phyloP scores from a whole-genome alignment of 2,329 filamentous ascomycete genomes.

The Diaporthe vaccinii region DNA sequence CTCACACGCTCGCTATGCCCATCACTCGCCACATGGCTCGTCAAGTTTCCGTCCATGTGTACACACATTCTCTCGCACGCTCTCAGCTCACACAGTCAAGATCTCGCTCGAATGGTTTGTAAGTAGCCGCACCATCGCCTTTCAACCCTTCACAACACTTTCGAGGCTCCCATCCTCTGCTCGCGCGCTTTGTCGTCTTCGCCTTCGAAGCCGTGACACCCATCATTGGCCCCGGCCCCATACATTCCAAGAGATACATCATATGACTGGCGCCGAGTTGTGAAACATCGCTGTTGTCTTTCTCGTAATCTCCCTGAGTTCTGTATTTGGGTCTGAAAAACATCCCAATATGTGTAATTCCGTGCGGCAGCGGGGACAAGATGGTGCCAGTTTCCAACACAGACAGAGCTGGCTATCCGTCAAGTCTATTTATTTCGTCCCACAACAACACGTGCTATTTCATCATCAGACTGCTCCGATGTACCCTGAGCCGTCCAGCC shows the following conservation, averaged over 20 bases:
- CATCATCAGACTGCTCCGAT: neutral
- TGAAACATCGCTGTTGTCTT: neutral
- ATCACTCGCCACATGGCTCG: neutral
- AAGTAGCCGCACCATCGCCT: neutral
- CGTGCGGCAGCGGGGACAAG: neutral
- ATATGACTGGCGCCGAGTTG: neutral
- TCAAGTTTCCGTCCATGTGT: neutral
- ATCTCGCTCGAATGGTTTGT: neutral
- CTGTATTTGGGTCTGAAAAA: neutral
- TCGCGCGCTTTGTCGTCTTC: constrained; percentile 18
- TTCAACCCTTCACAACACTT: neutral
- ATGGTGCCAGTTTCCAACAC: neutral
- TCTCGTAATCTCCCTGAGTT: neutral
- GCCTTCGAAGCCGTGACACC: neutral
- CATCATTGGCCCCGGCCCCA: neutral
- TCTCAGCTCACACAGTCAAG: neutral
- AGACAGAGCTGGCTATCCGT: neutral
- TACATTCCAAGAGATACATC: neutral
- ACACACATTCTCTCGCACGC: neutral
- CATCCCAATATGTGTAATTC: neutral
- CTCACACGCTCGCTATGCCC: neutral
- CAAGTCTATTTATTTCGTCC: neutral
- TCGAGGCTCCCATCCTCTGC: neutral
- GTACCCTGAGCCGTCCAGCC: neutral
- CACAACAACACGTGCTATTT: neutral